These are phyloP conservation scores for Dillenia turbinata DNA, from an alignment of 164 flowering plant species.

Conservation along the genomic window DNA sequence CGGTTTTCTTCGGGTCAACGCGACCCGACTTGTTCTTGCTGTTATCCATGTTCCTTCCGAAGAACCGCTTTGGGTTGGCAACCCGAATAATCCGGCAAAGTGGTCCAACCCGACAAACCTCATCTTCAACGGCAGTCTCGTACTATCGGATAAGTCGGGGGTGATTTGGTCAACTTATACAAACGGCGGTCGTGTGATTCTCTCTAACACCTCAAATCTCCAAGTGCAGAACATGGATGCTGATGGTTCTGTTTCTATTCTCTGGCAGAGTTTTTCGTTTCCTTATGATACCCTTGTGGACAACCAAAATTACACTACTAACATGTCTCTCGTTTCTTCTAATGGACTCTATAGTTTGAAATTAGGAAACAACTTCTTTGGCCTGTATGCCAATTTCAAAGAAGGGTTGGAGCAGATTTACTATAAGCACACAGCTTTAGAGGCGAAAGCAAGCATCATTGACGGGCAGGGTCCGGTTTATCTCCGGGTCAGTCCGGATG, in stretches of 20 bases:
- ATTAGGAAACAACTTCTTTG: slow-evolving; percentile 48
- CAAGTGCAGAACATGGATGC: slow-evolving; percentile 23
- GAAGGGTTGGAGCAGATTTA: slow-evolving; percentile 39
- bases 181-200: slow-evolving; percentile 37
- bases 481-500: slow-evolving; percentile 47
- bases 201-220: slow-evolving; percentile 58
- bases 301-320: slow-evolving; percentile 63
- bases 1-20: slow-evolving; percentile 62
- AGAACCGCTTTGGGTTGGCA: slow-evolving; percentile 58
- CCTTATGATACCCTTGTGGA: slow-evolving; percentile 73
- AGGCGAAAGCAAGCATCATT: slow-evolving; percentile 59
- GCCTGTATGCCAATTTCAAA: slow-evolving; percentile 46
- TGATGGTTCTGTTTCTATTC: slow-evolving; percentile 10
- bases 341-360: slow-evolving; percentile 61
- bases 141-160: slow-evolving; percentile 40
- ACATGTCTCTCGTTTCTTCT: slow-evolving; percentile 53
- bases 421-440: slow-evolving; percentile 52
- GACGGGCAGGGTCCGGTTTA: slow-evolving; percentile 56
- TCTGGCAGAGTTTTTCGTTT: slow-evolving; percentile 82
- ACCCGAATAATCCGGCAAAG: slow-evolving; percentile 18
- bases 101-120: slow-evolving; percentile 52
- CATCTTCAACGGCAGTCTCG: slow-evolving; percentile 72
- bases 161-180: slow-evolving; percentile 60
- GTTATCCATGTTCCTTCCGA: slow-evolving; percentile 61
- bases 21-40: slow-evolving; percentile 51